phyloP scores from a whole-genome alignment of 208 protist species.

The Leishmania turanica region DNA sequence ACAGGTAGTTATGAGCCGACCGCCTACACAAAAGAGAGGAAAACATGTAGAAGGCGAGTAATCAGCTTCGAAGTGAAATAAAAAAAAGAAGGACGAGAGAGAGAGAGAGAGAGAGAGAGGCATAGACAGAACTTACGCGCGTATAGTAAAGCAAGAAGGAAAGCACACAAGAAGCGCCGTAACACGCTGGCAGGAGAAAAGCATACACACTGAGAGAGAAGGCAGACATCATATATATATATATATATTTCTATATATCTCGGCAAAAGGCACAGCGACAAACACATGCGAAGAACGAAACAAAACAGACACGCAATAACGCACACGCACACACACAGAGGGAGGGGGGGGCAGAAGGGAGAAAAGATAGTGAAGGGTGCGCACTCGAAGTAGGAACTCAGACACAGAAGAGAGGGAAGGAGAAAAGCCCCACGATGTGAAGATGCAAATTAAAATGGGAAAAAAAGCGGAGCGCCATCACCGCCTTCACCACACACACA shows the following conservation, averaged over 20 bases:
- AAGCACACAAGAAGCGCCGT: not conserved
- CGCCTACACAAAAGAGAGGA: not conserved
- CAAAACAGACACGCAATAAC: not conserved
- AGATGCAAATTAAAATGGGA: not conserved
- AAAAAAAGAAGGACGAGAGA: not conserved
- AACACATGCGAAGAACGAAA: not conserved
- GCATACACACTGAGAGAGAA: not conserved
- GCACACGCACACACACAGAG: not conserved
- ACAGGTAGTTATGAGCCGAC: not conserved
- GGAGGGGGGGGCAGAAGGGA: not conserved
- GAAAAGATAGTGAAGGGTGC: not conserved
- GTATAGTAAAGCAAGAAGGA: not conserved
- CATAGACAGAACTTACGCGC: not conserved
- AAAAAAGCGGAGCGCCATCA: constrained; percentile 3
- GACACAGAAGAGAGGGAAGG: not conserved
- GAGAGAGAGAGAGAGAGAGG: not conserved
- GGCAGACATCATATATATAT: not conserved
- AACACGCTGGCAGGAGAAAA: not conserved
- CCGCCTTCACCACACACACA: not conserved
- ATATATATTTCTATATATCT: not conserved
- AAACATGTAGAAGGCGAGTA: not conserved
- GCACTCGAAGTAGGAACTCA: not conserved
- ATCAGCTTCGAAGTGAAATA: not conserved
- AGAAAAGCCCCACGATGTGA: not conserved
- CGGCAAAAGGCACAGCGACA: not conserved